phyloP scores from a whole-genome alignment of 306 rosid genomes.

The Cyamopsis tetragonoloba region DNA sequence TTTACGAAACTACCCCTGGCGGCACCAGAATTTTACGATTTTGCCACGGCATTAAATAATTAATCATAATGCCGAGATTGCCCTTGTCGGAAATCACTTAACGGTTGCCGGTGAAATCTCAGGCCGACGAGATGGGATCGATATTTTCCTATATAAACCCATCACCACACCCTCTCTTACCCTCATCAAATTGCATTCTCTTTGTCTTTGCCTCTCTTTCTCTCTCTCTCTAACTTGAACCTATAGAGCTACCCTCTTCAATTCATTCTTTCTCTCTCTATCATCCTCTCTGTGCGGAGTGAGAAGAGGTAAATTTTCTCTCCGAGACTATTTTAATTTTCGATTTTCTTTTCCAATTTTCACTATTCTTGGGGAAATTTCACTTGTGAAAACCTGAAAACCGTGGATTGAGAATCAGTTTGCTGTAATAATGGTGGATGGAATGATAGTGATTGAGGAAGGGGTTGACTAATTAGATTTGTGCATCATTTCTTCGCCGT shows the following conservation, averaged over 20 bases:
- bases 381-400: slow-evolving; percentile 18
- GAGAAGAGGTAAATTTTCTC: slow-evolving; percentile 58
- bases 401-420: slow-evolving; percentile 21
- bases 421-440: slow-evolving; percentile 32
- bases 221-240: slow-evolving; percentile 33
- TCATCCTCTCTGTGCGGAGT: slow-evolving; percentile 20
- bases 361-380: background rate
- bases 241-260: slow-evolving; percentile 30
- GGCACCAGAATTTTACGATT: background rate
- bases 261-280: background rate
- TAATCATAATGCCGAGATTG: background rate
- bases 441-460: slow-evolving; percentile 30
- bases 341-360: background rate
- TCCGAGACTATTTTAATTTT: slow-evolving; percentile 18
- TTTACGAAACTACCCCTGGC: slow-evolving; percentile 1
- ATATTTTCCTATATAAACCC: slow-evolving; percentile 86
- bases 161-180: slow-evolving; percentile 43
- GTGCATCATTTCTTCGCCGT: slow-evolving; percentile 22
- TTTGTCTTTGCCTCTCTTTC: slow-evolving; percentile 14
- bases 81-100: slow-evolving; percentile 30
- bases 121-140: slow-evolving; percentile 39
- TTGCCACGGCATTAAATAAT: background rate
- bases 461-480: slow-evolving; percentile 43
- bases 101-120: slow-evolving; percentile 40
- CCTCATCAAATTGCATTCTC: slow-evolving; percentile 46